Percentiles rank a stretch among this genome's conserved stretches.
These are phyloP conservation scores for Hyaloscypha hepaticicola DNA, from an alignment of 495 filamentous ascomycete genomes.

Conservation along the genomic window DNA sequence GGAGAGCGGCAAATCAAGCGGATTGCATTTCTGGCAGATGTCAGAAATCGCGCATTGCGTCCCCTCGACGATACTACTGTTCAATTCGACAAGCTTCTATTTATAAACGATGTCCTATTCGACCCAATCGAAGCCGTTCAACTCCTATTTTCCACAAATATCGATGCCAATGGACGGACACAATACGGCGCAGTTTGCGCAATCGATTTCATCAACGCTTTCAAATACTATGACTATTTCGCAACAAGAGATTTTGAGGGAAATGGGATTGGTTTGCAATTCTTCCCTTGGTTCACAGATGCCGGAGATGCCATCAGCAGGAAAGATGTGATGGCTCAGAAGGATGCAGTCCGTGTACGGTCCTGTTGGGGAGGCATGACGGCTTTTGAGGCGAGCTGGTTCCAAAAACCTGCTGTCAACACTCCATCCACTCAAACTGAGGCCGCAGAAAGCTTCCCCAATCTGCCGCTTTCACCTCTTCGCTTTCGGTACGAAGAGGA, in stretches of 20 bases:
- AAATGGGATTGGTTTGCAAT: slow-evolving; percentile 62
- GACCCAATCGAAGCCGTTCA: background rate
- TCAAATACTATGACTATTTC: slow-evolving; percentile 79
- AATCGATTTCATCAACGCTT: slow-evolving; percentile 69
- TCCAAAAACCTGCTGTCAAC: slow-evolving; percentile 35
- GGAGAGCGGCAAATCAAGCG: background rate
- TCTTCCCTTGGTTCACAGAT: slow-evolving; percentile 69
- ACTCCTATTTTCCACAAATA: background rate
- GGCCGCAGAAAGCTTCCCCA: background rate
- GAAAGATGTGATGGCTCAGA: slow-evolving; percentile 56
- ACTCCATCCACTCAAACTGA: background rate
- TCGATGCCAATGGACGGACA: background rate
- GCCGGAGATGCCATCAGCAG: slow-evolving; percentile 56
- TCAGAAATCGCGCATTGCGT: background rate
- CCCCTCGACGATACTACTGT: background rate
- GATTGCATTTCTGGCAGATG: background rate
- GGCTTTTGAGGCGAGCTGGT: slow-evolving; percentile 68
- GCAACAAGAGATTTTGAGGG: slow-evolving; percentile 72
- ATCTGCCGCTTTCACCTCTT: slow-evolving; percentile 36
- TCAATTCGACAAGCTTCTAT: background rate
- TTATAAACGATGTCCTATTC: background rate
- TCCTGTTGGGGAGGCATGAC: slow-evolving; percentile 82
- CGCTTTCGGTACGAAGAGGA: slow-evolving; percentile 59
- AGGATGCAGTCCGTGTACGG: slow-evolving; percentile 69
- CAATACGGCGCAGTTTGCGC: slow-evolving; percentile 46